These are phyloP conservation scores for Chrysanthemum lavandulifolium DNA, from an alignment of 129 eudicot genomes.

Conservation along the genomic window DNA sequence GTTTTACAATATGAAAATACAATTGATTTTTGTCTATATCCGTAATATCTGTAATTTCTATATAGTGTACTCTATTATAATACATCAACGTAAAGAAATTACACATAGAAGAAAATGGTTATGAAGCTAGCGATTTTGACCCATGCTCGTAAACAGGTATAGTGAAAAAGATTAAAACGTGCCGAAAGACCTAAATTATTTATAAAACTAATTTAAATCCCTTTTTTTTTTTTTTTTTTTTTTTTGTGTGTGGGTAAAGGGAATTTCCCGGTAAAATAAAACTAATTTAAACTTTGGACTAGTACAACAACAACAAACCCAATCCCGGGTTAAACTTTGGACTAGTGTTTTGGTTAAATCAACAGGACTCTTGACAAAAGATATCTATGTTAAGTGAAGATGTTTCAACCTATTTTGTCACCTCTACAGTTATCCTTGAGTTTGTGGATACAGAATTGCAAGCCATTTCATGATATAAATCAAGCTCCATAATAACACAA, in stretches of 20 bases:
- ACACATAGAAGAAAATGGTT: background rate
- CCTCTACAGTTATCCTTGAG: background rate
- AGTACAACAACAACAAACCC: too few species aligned
- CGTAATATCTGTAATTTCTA: background rate
- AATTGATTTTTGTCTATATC: background rate
- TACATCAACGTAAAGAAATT: background rate
- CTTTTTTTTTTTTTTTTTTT: too few species aligned
- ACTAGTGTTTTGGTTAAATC: too few species aligned
- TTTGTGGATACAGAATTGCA: background rate
- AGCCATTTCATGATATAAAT: background rate
- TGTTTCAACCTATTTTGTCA: background rate
- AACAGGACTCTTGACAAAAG: background rate
- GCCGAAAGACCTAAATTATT: too few species aligned
- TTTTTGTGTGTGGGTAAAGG: too few species aligned
- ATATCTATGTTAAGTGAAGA: too few species aligned
- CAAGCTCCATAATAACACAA: conserved; percentile 2
- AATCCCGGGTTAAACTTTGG: too few species aligned
- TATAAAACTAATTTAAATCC: too few species aligned
- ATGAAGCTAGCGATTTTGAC: too few species aligned
- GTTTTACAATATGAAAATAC: background rate
- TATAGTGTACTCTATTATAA: background rate
- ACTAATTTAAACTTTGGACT: too few species aligned
- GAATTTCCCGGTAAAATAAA: too few species aligned
- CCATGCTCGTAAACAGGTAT: background rate
- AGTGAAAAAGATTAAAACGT: background rate